Base-by-base conservation (phyloP, 108 stramenopile species). In the Skeletonema potamos region DNA sequence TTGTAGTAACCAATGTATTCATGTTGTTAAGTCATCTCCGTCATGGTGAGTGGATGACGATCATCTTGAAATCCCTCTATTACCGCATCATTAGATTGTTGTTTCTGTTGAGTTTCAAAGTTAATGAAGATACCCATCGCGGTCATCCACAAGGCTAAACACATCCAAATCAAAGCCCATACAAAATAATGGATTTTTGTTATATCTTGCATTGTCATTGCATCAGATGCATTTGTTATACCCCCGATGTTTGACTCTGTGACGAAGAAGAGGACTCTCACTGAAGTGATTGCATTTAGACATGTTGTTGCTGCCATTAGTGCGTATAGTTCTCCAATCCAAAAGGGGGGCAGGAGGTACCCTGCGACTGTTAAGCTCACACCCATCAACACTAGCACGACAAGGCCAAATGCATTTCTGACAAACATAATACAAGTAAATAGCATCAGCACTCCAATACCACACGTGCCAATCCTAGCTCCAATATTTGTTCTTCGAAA, bases 401-500 rank as follows among this genome's bases (percentile, higher is more conserved):
- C 33, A 58, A 89, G 36, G 9, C 88, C 88, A 61, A 86, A 86
- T 57, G 51, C 34, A 57, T 85, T 86, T 26, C 87, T 64, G 12
- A 86, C 74, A 59, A 72, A 86, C 3, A 86, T 18, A 22, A 70
- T 54, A 46, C 79, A 82, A 27, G 72, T 79, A 10, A 89, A 55
- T 6, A 89, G 48, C 79, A 89, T 89, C 10, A 37, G 20, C 0
- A 80, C 4, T 8, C 84, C 88, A 15, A 89, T 58, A 4, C 72
- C 74, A 46, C 75, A 77, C 10, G 82, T 84, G 32, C 88, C 85
- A 32, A 83, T 76, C 18, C 72, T 74, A 26, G 84, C 74, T 24
- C 85, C 88, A 1, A 61, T 51, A 10, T 65, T 70, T 5, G 82
- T 86, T 62, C 88, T 43, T 32, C 88, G 85, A 55, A 85, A 86